Conservation (phyloP, 2,329 filamentous ascomycete genomes). For the Aquanectria penicillioides region DNA sequence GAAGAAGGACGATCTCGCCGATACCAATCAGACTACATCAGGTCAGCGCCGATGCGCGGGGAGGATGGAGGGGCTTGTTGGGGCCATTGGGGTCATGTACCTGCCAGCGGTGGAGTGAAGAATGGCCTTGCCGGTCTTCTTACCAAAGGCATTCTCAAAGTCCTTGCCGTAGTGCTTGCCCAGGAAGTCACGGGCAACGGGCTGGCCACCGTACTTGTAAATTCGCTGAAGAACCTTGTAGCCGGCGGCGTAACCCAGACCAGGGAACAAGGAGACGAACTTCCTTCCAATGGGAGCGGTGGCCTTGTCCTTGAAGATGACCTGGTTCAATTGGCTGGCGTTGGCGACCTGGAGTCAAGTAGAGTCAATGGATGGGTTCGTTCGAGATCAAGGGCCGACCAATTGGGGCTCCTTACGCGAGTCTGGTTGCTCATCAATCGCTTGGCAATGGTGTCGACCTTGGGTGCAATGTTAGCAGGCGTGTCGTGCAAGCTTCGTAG, state of each 20-base stretch:
- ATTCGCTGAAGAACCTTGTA: conserved; percentile 98
- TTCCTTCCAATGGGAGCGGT: conserved; percentile 75
- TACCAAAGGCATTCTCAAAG: conserved; percentile 92
- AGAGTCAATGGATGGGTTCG: conserved; percentile 28
- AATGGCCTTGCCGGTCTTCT: conserved; percentile 97
- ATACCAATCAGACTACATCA: conserved; percentile 86
- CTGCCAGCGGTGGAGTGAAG: conserved; percentile 97
- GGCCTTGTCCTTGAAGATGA: conserved; percentile 94
- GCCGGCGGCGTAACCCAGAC: conserved; percentile 94
- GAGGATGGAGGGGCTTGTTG: neutral
- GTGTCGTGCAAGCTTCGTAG: conserved; percentile 15
- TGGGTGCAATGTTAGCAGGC: conserved; percentile 29
- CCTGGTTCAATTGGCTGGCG: conserved; percentile 77
- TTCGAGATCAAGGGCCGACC: too few relatives aligned
- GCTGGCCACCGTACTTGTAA: conserved; percentile 99
- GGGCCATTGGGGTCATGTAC: conserved; percentile 52
- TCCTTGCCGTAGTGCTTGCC: conserved; percentile 79
- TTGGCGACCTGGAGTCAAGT: conserved; percentile 43
- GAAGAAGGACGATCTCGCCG: conserved; percentile 94
- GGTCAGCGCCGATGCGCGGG: conserved; percentile 30
- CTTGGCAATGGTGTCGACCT: conserved; percentile 99
- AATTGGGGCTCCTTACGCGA: conserved; percentile 60
- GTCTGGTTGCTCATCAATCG: conserved; percentile 98
- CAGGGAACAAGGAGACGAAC: conserved; percentile 96
- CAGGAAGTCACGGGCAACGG: conserved; percentile 91